These are phyloP conservation scores for Paramecium sexaurelia DNA, from an alignment of 73 alveolate species.

Conservation along the genomic window DNA sequence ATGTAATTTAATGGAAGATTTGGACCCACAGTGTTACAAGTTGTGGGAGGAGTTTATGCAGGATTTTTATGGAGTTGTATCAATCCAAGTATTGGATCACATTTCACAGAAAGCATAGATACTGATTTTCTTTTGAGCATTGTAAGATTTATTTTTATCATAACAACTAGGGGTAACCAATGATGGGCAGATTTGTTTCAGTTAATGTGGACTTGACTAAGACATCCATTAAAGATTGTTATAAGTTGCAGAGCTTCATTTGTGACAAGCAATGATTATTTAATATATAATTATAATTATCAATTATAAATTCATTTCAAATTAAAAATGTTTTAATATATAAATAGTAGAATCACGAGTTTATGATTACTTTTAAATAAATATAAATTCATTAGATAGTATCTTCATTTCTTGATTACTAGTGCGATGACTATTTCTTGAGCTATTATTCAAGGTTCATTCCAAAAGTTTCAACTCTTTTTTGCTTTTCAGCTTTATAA, in stretches of 20 bases:
- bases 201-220: slow-evolving; percentile 35
- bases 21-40: slow-evolving; percentile 51
- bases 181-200: slow-evolving; percentile 50
- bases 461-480: background rate
- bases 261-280: slow-evolving; percentile 21
- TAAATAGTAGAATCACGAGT: background rate
- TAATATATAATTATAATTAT: background rate
- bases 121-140: slow-evolving; percentile 28
- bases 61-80: slow-evolving; percentile 49
- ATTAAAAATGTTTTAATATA: background rate
- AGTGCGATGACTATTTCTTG: background rate
- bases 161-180: slow-evolving; percentile 17
- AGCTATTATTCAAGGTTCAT: background rate
- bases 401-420: background rate
- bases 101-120: slow-evolving; percentile 3
- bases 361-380: background rate
- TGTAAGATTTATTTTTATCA: background rate
- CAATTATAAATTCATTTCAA: background rate
- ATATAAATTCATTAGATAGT: background rate
- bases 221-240: slow-evolving; percentile 35
- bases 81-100: slow-evolving; percentile 29
- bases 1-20: slow-evolving; percentile 21
- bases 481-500: background rate
- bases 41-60: slow-evolving; percentile 44
- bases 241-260: slow-evolving; percentile 45